phyloP scores from a whole-genome alignment of 2,329 filamentous ascomycete species.

The Colletotrichum noveboracense region DNA sequence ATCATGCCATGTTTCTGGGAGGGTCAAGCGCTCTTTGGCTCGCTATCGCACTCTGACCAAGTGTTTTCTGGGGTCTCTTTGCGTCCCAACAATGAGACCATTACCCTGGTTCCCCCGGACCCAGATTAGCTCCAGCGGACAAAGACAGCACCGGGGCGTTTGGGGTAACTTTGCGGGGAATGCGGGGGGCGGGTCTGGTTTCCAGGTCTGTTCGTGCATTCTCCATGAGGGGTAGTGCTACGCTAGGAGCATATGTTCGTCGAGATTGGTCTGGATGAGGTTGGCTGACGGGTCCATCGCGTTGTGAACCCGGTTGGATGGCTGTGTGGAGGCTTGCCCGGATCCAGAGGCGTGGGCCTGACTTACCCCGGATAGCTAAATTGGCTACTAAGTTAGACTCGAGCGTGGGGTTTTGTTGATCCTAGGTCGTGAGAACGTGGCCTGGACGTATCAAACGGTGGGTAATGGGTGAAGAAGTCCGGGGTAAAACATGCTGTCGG shows the following conservation, averaged over 20 bases:
- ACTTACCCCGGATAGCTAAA: slow-evolving; percentile 11
- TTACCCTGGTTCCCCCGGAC: background rate
- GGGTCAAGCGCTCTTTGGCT: background rate
- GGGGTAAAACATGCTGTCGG: background rate
- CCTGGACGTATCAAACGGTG: background rate
- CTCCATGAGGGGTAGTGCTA: background rate
- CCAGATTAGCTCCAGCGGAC: background rate
- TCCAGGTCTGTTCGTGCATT: background rate
- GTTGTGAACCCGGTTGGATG: background rate
- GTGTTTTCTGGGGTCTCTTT: background rate
- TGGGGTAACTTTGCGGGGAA: slow-evolving; percentile 5
- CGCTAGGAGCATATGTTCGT: background rate
- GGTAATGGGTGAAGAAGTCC: background rate
- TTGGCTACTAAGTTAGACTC: background rate
- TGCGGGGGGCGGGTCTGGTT: background rate
- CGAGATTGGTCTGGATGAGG: background rate
- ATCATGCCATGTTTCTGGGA: background rate
- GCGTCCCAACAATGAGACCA: background rate
- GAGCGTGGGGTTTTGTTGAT: background rate
- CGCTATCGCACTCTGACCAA: background rate
- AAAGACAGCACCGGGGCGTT: slow-evolving; percentile 3
- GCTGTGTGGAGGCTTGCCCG: background rate
- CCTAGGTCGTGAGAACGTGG: background rate
- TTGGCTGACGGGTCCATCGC: background rate
- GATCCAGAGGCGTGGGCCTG: background rate